Evolutionary conservation across 768 basidiomycete genomes (phyloP), one percentile per base, ranked within the genome.

Genomic region (Phanerodontia chrysosporium): DNA sequence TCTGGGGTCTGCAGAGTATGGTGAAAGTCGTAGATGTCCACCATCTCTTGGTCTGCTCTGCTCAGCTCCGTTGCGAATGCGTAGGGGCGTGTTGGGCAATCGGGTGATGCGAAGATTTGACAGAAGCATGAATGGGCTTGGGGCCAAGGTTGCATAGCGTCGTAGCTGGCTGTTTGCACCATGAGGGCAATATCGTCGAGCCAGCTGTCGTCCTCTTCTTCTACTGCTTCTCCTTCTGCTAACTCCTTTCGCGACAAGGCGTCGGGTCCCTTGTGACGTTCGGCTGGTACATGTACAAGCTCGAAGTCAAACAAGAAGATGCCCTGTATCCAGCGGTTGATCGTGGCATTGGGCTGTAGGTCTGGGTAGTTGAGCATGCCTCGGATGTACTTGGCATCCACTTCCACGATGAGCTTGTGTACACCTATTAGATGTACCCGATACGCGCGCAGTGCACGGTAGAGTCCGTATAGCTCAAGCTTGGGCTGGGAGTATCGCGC

Each of bases 341-440:
- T 73, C 0, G 76, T 59, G 0, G 75, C 72, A 57, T 73, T 75
- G 0, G 74, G 76, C 18, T 69, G 68, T 0, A 74, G 24, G 35
- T 78, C 74, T 0, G 77, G 76, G 14, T 73, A 57, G 49, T 77
- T 75, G 3, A 79, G 51, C 76, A 78, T 79, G n/a, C 73, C 74
- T 54, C 74, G 74, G 7, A 80, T 76, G 58, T 74, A 74, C 30
- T 73, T 65, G 0, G 74, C 76, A 62, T 79, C 74, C 0, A 74
- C 72, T 61, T 78, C 74, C 0, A 79, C 66, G 21, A 64, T 51
- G 0, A 79, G 60, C 1, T 68, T 72, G 29, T 64, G 61, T 0
- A 70, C 61, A 21, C 72, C 73, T 45, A 72, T 54, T 7, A 76
- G 29, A 36, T 74, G 66, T 57, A 68, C 57, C 16, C 61, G 48